Conservation (phyloP, 768 basidiomycete genomes). For the Sarcomyxa edulis region DNA sequence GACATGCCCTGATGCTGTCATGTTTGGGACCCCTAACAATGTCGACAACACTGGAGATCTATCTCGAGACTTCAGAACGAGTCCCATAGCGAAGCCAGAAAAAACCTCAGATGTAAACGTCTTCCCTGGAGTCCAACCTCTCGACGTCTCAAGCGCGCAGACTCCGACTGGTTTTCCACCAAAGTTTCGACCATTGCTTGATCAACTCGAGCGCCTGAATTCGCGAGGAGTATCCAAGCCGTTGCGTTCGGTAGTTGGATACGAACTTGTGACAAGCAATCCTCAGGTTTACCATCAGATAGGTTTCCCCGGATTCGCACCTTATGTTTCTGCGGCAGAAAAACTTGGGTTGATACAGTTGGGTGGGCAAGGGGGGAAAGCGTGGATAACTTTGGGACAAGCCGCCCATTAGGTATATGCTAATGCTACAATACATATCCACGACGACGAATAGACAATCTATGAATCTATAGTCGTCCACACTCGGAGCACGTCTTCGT, state of each 20-base stretch:
- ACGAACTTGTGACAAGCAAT: neutral
- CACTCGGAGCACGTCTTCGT: conserved; percentile 54
- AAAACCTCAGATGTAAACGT: neutral
- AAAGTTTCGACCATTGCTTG: neutral
- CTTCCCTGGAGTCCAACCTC: neutral
- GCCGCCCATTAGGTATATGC: neutral
- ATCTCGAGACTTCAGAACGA: neutral
- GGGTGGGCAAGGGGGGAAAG: conserved; percentile 5
- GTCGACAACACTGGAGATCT: neutral
- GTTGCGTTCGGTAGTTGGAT: conserved; percentile 8
- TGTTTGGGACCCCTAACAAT: neutral
- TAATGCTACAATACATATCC: neutral
- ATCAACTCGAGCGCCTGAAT: neutral
- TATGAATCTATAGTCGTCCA: conserved; percentile 44
- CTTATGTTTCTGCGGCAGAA: conserved; percentile 10
- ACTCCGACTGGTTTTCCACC: neutral
- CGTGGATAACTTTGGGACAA: conserved; percentile 11
- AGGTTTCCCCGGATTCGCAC: conserved; percentile 7
- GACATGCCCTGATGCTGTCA: too few species aligned
- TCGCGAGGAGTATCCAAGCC: neutral
- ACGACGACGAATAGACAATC: neutral
- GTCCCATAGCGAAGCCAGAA: neutral
- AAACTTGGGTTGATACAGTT: conserved; percentile 7
- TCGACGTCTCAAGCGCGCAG: neutral
- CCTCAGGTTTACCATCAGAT: conserved; percentile 6